Base-by-base conservation (phyloP, 257 asterid genomes). In the Lavandula angustifolia region DNA sequence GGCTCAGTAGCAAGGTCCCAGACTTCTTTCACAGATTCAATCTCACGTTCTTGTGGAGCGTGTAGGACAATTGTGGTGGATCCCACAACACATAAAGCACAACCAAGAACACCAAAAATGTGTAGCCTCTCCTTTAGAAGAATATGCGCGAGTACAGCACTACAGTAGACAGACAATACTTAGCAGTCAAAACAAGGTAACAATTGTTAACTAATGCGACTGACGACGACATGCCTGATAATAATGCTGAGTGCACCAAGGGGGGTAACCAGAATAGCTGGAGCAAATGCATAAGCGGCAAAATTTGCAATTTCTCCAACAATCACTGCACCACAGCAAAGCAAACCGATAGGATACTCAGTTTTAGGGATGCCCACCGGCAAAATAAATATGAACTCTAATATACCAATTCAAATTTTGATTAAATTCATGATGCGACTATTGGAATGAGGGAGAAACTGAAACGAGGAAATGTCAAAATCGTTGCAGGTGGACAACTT, bases 1-100 rank as follows among this genome's bases (percentile, higher is more conserved):
- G 96, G 99, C 75, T 87, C 96, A 53, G 96, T 85, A 42, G 96
- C 97, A 67, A 92, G 95, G 72, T 82, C 87, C 99, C 99, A 92
- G 12, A 92, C 96, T 84, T 92, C 97, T 67, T 46, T 67, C 40
- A 92, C 97, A 57, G 99, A 92, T 67, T 87, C 95, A 49, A 92
- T 92, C 71, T 76, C 84, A 37, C 97, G 99, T 81, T 92, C 99
- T 76, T 79, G 97, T 32, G 99, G 99, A 68, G 97, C 97, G 68
- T 89, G 97, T 46, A 92, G 80, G 67, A 92, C 99, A 73, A 92
- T 89, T 43, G 97, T 89, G 48, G 84, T 89, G 75, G 99, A 92
- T 41, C 99, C 99, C 77, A 89, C 95, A 69, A 92, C 97, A 78
- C 99, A 92, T 65, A 92, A 70, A 63, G 88, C 97, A 72, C 99